phyloP scores from a whole-genome alignment of 2,329 filamentous ascomycete genomes.

The Ceratocystis cacaofunesta region DNA sequence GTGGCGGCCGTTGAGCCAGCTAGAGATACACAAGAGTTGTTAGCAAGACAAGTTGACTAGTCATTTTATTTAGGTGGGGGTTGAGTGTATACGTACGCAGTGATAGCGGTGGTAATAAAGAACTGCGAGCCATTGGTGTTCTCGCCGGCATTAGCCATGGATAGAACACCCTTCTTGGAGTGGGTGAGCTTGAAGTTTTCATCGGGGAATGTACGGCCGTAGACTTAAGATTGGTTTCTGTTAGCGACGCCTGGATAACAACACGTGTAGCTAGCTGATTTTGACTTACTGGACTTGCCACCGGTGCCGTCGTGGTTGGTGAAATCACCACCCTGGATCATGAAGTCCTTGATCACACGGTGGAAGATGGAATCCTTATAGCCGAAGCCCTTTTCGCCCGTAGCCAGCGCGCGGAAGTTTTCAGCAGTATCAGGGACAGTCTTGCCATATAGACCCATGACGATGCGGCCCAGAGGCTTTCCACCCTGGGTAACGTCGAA shows the following conservation, averaged over 20 bases:
- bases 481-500: slow-evolving; percentile 72
- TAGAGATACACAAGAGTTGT: slow-evolving; percentile 22
- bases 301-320: slow-evolving; percentile 69
- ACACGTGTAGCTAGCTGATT: background rate
- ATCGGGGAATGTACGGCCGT: slow-evolving; percentile 68
- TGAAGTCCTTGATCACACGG: slow-evolving; percentile 80
- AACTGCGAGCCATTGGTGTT: slow-evolving; percentile 84
- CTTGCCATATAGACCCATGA: slow-evolving; percentile 76
- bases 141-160: slow-evolving; percentile 73
- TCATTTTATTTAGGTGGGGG: background rate
- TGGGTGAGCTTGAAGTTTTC: slow-evolving; percentile 96
- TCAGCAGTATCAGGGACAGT: slow-evolving; percentile 62
- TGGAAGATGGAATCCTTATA: slow-evolving; percentile 75
- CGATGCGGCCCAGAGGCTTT: slow-evolving; percentile 56
- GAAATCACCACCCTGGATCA: slow-evolving; percentile 87
- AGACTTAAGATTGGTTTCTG: slow-evolving; percentile 40
- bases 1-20: slow-evolving; percentile 71
- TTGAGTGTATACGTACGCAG: slow-evolving; percentile 39
- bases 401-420: slow-evolving; percentile 68
- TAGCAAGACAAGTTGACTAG: background rate
- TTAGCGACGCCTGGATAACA: background rate
- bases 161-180: slow-evolving; percentile 67
- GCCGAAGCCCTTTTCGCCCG: slow-evolving; percentile 73
- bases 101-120: slow-evolving; percentile 77
- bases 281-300: slow-evolving; percentile 61